A percentile compares a stretch with the other conserved stretches of the same genome.
phyloP scores from a whole-genome alignment of 106 monocot species.

The Platanthera zijinensis region DNA sequence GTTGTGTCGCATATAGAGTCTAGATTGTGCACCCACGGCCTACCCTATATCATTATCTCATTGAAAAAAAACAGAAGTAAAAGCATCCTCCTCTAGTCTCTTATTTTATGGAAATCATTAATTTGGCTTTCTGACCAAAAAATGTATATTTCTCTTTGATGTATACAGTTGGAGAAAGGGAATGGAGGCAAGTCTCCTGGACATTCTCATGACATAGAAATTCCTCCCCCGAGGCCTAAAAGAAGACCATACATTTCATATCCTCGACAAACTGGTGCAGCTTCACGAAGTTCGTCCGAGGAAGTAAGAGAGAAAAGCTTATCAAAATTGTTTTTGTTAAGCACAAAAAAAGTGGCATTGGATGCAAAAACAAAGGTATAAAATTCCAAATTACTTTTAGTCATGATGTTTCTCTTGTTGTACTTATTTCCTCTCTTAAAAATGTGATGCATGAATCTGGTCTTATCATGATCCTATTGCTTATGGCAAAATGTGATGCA shows the following conservation, averaged over 20 bases:
- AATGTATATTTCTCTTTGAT: neutral
- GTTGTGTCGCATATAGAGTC: too few species aligned
- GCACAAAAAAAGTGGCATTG: conserved; percentile 8
- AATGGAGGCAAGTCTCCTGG: conserved; percentile 47
- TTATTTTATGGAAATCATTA: neutral
- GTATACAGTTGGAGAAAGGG: conserved; percentile 59
- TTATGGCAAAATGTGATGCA: conserved; percentile 11
- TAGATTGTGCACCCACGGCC: too few species aligned
- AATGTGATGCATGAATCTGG: neutral
- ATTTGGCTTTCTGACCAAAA: neutral
- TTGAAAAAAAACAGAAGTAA: neutral
- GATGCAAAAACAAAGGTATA: neutral
- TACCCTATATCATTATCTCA: too few species aligned
- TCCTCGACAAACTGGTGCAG: conserved; percentile 28
- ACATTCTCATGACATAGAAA: conserved; percentile 49
- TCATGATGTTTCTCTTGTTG: neutral
- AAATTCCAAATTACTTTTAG: neutral
- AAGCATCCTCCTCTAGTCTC: neutral
- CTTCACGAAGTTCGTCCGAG: conserved; percentile 9
- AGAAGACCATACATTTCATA: conserved; percentile 51
- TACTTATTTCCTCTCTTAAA: neutral
- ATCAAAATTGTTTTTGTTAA: conserved; percentile 10
- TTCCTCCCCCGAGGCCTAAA: conserved; percentile 70
- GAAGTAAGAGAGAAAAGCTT: conserved; percentile 20
- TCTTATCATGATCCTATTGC: conserved; percentile 19